phyloP scores from a whole-genome alignment of 495 filamentous ascomycete genomes.

The Trichoderma erinaceum region DNA sequence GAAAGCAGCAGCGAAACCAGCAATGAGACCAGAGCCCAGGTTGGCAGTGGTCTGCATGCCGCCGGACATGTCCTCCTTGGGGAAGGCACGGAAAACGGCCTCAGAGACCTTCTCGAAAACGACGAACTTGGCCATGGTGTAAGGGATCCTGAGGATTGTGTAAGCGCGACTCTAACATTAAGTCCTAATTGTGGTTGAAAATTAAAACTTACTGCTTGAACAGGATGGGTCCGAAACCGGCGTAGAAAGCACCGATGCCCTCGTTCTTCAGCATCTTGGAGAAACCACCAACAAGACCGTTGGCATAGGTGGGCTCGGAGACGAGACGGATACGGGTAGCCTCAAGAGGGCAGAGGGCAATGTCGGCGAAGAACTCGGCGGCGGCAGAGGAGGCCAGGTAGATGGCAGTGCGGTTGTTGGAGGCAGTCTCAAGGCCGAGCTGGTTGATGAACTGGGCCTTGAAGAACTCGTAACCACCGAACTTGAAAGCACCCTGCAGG shows the following conservation, averaged over 20 bases:
- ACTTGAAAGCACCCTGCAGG: conserved; percentile 93
- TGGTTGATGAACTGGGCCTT: conserved; percentile 87
- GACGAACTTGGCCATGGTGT: conserved; percentile 99
- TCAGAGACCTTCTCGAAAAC: conserved; percentile 97
- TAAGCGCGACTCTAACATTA: background rate
- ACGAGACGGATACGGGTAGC: conserved; percentile 94
- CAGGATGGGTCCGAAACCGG: conserved; percentile 86
- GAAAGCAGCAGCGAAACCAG: conserved; percentile 94
- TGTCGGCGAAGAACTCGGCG: conserved; percentile 91
- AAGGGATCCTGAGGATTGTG: conserved; percentile 68
- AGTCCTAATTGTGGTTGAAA: conserved; percentile 65
- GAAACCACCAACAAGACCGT: conserved; percentile 75
- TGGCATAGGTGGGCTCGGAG: conserved; percentile 80
- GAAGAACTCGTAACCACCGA: conserved; percentile 93
- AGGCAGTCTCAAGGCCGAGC: conserved; percentile 71
- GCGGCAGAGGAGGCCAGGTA: conserved; percentile 79
- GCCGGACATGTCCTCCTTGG: conserved; percentile 72
- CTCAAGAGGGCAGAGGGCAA: conserved; percentile 89
- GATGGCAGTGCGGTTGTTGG: conserved; percentile 79
- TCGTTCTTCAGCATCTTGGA: conserved; percentile 78
- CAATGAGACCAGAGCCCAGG: conserved; percentile 90
- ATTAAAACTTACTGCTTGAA: conserved; percentile 91
- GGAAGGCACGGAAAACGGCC: conserved; percentile 59
- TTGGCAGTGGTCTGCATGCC: conserved; percentile 81
- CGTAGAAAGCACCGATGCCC: conserved; percentile 87